Evolutionary conservation across 2,329 filamentous ascomycete species (phyloP), one percentile per base, ranked within the genome.

Genomic region (Epicoccum nigrum): DNA sequence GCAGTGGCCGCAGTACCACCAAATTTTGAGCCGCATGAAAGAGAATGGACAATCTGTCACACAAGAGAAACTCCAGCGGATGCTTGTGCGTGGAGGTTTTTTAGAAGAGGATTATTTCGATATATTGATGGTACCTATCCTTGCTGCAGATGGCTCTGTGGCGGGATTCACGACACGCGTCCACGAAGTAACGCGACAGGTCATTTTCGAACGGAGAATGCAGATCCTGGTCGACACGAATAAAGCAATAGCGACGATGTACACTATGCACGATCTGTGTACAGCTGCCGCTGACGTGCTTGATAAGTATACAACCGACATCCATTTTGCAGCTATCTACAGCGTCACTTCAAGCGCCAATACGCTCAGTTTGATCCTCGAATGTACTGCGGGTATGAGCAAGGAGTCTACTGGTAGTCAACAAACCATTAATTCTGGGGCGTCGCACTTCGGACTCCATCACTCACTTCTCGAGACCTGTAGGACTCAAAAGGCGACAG

Each of bases 31-130:
- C 13, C 83, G 76, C 51, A 89, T 88, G 0, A 83, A 81, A 71
- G 72, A 81, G 35, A 86, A 84, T 4, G 90, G 89, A 0, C 85
- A 91, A 72, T 86, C 89, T 0, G 90, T 86, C 0, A 89, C 92
- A 86, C 92, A 91, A 69, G 85, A 92, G 56, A 89, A 92, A 62
- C 87, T 92, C 57, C 83, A 83, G 46, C 77, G 92, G 1, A 90
- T 91, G 63, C 80, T 93, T 15, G 77, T 81, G 33, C 83, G 89
- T 9, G 82, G 85, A 55, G 83, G 84, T 1, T 89, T 82, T 56
- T 72, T 89, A 1, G 88, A 94, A 70, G 89, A 93, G 65, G 84
- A 86, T 0, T 92, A 88, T 65, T 92, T 92, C 68, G 88, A 86
- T n/a, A 92, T 88, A 87, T 87, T 85, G 0, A 83, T 92, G 30